Conservation (phyloP, 257 asterid genomes). For the Euphrasia confusa region DNA sequence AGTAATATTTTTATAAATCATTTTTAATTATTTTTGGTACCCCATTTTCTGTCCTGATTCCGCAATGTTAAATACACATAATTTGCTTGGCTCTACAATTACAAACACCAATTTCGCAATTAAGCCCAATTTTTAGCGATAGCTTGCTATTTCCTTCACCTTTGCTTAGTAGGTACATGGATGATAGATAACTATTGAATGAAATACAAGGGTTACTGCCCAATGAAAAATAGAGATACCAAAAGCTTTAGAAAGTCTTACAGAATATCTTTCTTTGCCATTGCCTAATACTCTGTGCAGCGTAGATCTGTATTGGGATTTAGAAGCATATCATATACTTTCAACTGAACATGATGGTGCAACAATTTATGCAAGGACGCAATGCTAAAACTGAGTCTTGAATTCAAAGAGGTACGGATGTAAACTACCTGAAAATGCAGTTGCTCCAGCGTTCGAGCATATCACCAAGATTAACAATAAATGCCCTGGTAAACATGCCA, state of each 20-base stretch:
- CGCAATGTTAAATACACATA: too few species aligned
- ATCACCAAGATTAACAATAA: constrained; percentile 86
- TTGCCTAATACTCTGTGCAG: constrained; percentile 79
- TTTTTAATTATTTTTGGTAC: too few species aligned
- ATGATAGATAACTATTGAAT: constrained; percentile 2
- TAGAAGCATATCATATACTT: neutral
- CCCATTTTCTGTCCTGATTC: too few species aligned
- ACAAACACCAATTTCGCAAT: too few species aligned
- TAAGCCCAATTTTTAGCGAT: too few species aligned
- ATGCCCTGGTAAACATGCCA: constrained; percentile 53
- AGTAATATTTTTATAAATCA: too few species aligned
- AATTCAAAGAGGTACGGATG: neutral
- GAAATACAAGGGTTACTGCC: neutral
- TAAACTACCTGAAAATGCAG: constrained; percentile 56
- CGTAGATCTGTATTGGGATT: constrained; percentile 59
- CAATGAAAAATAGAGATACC: neutral
- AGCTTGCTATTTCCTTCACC: constrained; percentile 2
- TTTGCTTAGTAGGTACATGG: neutral
- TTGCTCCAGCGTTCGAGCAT: constrained; percentile 95
- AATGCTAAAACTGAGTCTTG: neutral
- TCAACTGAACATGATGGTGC: neutral
- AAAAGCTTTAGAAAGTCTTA: constrained; percentile 36
- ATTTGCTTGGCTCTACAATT: too few species aligned
- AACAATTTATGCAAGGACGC: neutral
- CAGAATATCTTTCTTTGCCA: constrained; percentile 86